phyloP scores from a whole-genome alignment of 306 rosid species.

The Crotalaria pallida region DNA sequence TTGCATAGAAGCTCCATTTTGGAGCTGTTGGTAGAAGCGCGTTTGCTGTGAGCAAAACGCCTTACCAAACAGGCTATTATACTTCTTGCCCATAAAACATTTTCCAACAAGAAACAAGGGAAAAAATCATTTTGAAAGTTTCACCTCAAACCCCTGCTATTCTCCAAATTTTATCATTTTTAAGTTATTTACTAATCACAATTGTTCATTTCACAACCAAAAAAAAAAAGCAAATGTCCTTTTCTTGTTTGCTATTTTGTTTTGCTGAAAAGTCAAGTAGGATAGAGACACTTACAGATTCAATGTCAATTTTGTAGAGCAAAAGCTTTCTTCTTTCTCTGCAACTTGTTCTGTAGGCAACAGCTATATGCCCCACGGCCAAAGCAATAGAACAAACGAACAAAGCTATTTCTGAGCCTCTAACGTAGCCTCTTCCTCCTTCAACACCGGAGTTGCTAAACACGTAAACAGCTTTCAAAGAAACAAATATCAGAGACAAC shows the following conservation, averaged over 20 bases:
- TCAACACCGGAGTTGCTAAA: slow-evolving; percentile 22
- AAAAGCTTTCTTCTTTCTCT: slow-evolving; percentile 68
- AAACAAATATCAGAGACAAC: slow-evolving; percentile 45
- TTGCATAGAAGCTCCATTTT: no score
- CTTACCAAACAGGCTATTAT: no score
- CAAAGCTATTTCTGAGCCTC: slow-evolving; percentile 44
- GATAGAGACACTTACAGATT: slow-evolving; percentile 51
- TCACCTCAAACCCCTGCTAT: not conserved
- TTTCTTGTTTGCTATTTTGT: not conserved
- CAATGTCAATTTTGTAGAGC: slow-evolving; percentile 70
- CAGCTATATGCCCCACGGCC: slow-evolving; percentile 58
- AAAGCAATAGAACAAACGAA: slow-evolving; percentile 46
- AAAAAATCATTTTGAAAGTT: not conserved
- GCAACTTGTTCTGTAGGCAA: slow-evolving; percentile 71
- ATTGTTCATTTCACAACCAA: not conserved
- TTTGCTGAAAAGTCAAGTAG: not conserved
- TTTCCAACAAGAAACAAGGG: not conserved
- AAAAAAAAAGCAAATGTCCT: not conserved
- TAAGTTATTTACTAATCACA: not conserved
- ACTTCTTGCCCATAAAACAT: no score
- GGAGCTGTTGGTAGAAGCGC: no score
- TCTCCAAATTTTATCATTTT: not conserved
- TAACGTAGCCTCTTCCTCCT: slow-evolving; percentile 20
- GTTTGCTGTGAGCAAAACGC: no score
- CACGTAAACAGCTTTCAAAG: slow-evolving; percentile 53